Base-by-base conservation (phyloP, 2,329 filamentous ascomycete genomes). In the Fusarium ambrosium region DNA sequence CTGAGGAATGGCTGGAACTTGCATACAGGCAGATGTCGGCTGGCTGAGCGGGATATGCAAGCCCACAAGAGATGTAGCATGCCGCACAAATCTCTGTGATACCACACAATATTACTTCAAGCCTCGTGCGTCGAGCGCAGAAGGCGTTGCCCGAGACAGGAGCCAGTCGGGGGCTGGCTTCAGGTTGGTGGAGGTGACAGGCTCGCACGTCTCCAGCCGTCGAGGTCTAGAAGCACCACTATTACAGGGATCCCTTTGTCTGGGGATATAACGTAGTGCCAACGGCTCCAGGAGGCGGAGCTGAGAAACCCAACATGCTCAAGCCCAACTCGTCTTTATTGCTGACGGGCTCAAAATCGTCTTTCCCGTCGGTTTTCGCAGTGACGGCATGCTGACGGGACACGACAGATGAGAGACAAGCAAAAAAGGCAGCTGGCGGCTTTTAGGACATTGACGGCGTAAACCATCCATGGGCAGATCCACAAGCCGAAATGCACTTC, bases 301-400 rank as follows among this genome's bases (percentile, higher is more conserved):
- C 45, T 41, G 43, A 56, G 20, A 36, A 20, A 29, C 34, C 48
- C 45, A 55, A 63, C 34, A 55, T 29, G 18, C 4, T 16, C 34
- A 56, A 41, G 22, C 27, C n/a, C 34, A n/a, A 34, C 10, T 22
- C 20, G 48, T 24, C 14, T 24, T 13, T 41, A 29, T 55, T 53
- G 37, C 24, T 48, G 66, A 55, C 24, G 29, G 45, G 56, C 22
- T 41, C 45, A 34, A 39, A 27, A 24, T 51, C 45, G 20, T 69
- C 53, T 61, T 71, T 71, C 69, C 37, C 70, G 61, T 72, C 51
- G 45, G n/a, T 62, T 39, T 63, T 56, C 24, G 32, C 61, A 34
- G 39, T 53, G 45, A 66, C 39, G 55, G 43, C 43, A 53, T 51
- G 29, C 20, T 72, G 39, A 51, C 68, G 66, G 36, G 62, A 41